These are phyloP conservation scores for Nitzschia putrida DNA, from an alignment of 108 stramenopile species.

Conservation along the genomic window DNA sequence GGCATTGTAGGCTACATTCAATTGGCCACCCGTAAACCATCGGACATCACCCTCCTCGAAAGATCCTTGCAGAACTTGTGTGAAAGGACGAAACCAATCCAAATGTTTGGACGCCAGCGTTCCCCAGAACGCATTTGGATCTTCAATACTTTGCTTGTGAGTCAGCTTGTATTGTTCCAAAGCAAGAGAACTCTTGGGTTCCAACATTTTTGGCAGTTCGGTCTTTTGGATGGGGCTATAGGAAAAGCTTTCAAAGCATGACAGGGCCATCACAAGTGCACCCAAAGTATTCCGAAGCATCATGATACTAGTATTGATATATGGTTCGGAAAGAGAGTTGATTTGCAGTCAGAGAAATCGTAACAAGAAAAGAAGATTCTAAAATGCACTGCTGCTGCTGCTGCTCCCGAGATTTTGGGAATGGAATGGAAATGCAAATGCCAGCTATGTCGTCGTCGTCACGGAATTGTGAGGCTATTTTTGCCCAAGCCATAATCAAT, in stretches of 20 bases:
- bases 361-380: too few relatives aligned
- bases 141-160: conserved; percentile 36
- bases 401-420: too few relatives aligned
- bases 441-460: too few relatives aligned
- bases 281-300: too few relatives aligned
- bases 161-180: conserved; percentile 18
- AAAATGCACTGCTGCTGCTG: too few relatives aligned
- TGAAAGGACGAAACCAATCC: conserved; percentile 67
- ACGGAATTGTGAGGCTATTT: too few relatives aligned
- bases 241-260: background rate
- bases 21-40: conserved; percentile 85
- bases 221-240: background rate
- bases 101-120: conserved; percentile 58
- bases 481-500: too few relatives aligned
- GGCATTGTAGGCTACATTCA: conserved; percentile 87
- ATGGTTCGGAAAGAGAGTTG: too few relatives aligned
- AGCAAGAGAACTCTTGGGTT: conserved; percentile 8
- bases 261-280: too few relatives aligned
- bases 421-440: too few relatives aligned
- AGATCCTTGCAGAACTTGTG: conserved; percentile 47
- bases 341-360: too few relatives aligned
- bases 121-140: conserved; percentile 68
- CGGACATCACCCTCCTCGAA: conserved; percentile 66
- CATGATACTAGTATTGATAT: too few relatives aligned
- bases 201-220: conserved; percentile 10